phyloP scores from a whole-genome alignment of 257 asterid genomes.

The Cynanchum wilfordii region DNA sequence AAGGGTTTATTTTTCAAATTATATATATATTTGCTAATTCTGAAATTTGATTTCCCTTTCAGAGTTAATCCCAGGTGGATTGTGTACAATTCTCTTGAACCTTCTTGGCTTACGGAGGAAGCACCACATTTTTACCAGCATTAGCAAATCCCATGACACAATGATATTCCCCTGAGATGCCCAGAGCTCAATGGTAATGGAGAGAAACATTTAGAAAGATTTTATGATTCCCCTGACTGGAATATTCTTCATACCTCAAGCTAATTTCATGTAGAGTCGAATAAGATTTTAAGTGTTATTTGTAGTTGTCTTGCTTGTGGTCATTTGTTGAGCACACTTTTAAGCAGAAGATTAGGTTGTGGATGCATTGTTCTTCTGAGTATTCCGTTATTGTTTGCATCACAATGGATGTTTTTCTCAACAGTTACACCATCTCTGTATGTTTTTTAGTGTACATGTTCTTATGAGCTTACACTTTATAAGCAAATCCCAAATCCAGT shows the following conservation, averaged over 20 bases:
- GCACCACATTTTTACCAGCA: constrained; percentile 91
- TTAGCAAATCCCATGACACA: constrained; percentile 40
- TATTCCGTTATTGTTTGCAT: constrained; percentile 11
- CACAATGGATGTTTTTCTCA: no score
- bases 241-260: neutral
- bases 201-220: neutral
- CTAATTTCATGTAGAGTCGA: neutral
- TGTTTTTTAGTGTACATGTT: no score
- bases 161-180: constrained; percentile 32
- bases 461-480: constrained; percentile 11
- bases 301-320: neutral
- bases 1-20: neutral
- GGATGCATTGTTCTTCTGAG: neutral
- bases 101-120: constrained; percentile 78
- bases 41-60: constrained; percentile 17
- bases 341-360: neutral
- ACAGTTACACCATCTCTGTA: no score
- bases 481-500: constrained; percentile 25
- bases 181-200: neutral
- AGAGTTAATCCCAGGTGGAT: constrained; percentile 96
- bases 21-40: neutral
- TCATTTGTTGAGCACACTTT: neutral
- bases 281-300: neutral
- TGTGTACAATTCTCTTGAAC: constrained; percentile 76
- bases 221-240: no score